Evolutionary conservation across 2,329 filamentous ascomycete genomes (phyloP), one percentile per base, ranked within the genome.

Genomic region (Talaromyces sp.): DNA sequence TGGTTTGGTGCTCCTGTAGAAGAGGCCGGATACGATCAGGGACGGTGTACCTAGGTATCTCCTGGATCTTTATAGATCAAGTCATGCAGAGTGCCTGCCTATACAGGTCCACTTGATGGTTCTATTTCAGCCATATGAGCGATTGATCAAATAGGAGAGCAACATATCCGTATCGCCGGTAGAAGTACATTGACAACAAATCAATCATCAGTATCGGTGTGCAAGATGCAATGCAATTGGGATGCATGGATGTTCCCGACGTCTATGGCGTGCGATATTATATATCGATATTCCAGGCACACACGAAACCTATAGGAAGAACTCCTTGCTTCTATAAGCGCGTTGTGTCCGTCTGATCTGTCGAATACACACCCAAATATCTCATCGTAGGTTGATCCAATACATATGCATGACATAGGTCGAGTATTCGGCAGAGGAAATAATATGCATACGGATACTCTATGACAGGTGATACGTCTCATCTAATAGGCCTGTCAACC

Each of bases 251-350:
- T 2, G 38, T n/a, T 7, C 45, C 17, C 19, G 7, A 22, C 10
- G 19, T 51, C 47, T 51, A 51, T 29, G 10, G 45, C 10, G n/a
- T n/a, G n/a, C n/a, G 11, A 25, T 49, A 27, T 25, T 49, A 6
- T 29, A 17, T 51, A 29, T 51, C n/a, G 19, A 25, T 11, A 5
- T 29, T 2, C 49, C 49, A 29, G 29, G 15, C 25, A 53, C 19
- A 53, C 11, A 54, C 5, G 29, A 34, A 56, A n/a, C 8, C 36
- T 38, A 36, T 56, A 17, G 19, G 11, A 25, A n/a, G 29, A 38
- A 56, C 53, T 56, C 53, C 53, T 56, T 56, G 53, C 53, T 56
- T 36, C 31, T 36, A 25, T n/a, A 36, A 22, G 15, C 31, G n/a
- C 34, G 53, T 3, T 25, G 29, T 36, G 25, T 22, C n/a, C 22